phyloP scores from a whole-genome alignment of 192 early-diverging fungal genomes.

The Backusella sp. region DNA sequence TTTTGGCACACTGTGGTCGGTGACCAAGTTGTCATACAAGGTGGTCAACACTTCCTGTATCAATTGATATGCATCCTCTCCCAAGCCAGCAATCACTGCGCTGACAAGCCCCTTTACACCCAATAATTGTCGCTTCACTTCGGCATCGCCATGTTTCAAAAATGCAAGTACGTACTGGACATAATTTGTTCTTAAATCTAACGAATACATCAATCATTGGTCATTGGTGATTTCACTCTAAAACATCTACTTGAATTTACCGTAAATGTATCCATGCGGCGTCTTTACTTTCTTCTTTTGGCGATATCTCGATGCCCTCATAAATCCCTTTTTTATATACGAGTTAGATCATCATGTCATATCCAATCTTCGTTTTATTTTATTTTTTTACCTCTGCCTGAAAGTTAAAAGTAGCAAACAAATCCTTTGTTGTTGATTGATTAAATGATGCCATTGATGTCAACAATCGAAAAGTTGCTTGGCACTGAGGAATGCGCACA shows the following conservation, averaged over 20 bases:
- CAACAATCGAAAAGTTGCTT: constrained; percentile 62
- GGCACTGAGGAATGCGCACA: constrained; percentile 54
- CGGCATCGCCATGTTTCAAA: constrained; percentile 64
- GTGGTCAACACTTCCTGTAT: constrained; percentile 58
- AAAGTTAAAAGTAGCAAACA: constrained; percentile 74
- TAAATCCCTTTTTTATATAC: constrained; percentile 25
- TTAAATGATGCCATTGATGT: constrained; percentile 59
- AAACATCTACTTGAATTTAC: neutral
- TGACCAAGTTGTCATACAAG: constrained; percentile 58
- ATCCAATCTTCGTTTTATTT: neutral
- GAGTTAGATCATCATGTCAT: neutral
- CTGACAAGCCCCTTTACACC: constrained; percentile 71
- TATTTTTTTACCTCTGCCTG: constrained; percentile 50
- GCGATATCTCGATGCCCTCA: constrained; percentile 28
- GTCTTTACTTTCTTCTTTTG: constrained; percentile 26
- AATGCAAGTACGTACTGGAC: constrained; percentile 79
- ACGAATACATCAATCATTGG: neutral
- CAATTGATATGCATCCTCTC: constrained; percentile 61
- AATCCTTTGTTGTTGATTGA: constrained; percentile 58
- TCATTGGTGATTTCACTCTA: neutral
- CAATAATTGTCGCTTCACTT: constrained; percentile 67
- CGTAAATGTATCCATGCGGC: constrained; percentile 26
- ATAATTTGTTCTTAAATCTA: constrained; percentile 70
- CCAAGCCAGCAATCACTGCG: constrained; percentile 65
- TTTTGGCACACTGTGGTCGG: constrained; percentile 60